Percentiles rank a stretch among this genome's conserved stretches.
Evolutionary conservation across 495 filamentous ascomycete species (phyloP).

Genomic region (Xylaria scruposa): DNA sequence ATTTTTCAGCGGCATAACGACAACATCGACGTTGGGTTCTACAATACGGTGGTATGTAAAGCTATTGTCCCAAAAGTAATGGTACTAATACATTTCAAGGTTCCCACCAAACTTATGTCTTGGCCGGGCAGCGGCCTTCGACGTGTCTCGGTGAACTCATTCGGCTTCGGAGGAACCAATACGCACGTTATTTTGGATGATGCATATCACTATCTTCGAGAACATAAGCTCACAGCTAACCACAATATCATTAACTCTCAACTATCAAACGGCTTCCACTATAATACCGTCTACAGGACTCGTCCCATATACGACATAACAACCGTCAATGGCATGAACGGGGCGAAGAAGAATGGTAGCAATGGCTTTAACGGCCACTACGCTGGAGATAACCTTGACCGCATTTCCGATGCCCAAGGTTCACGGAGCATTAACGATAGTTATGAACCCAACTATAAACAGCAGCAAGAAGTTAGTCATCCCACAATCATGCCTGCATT

Average conservation of each 20-base stretch:
- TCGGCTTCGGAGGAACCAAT: constrained; percentile 67
- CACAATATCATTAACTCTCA: constrained; percentile 26
- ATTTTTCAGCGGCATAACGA: constrained; percentile 58
- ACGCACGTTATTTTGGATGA: constrained; percentile 63
- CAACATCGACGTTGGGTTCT: constrained; percentile 40
- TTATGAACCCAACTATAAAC: background rate
- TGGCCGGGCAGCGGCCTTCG: constrained; percentile 45
- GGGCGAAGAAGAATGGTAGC: background rate
- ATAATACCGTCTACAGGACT: background rate
- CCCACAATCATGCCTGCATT: constrained; percentile 20
- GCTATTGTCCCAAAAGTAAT: background rate
- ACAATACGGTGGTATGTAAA: constrained; percentile 32
- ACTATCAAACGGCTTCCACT: background rate
- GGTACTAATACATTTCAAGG: constrained; percentile 17
- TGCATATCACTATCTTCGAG: constrained; percentile 33
- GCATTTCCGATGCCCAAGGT: background rate
- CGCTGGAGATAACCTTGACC: background rate
- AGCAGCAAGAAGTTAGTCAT: too few relatives aligned
- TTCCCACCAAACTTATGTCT: constrained; percentile 35
- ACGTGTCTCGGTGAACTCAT: constrained; percentile 60
- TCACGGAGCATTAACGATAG: background rate
- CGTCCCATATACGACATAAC: background rate
- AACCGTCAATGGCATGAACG: background rate
- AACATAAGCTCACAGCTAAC: constrained; percentile 31
- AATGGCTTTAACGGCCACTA: background rate